A percentile compares a stretch with the other conserved stretches of the same genome.
These are phyloP conservation scores for Penicillium canescens DNA, from an alignment of 495 filamentous ascomycete species.

Conservation along the genomic window DNA sequence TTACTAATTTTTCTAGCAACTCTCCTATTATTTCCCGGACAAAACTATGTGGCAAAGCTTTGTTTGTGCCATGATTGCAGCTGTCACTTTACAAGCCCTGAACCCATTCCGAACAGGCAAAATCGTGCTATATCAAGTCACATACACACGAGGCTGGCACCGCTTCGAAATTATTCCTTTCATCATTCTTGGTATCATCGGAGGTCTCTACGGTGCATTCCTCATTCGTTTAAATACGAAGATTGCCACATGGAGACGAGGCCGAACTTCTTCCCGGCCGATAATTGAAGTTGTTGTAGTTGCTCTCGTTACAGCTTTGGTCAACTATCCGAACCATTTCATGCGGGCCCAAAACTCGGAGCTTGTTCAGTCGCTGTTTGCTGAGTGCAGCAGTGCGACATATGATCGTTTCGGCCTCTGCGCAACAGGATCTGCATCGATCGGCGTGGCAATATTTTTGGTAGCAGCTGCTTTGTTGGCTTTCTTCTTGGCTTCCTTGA, in stretches of 20 bases:
- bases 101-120: constrained; percentile 97
- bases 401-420: constrained; percentile 90
- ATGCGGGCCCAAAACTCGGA: constrained; percentile 92
- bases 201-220: constrained; percentile 88
- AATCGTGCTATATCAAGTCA: constrained; percentile 95
- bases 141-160: constrained; percentile 90
- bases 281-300: constrained; percentile 74
- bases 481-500: constrained; percentile 82
- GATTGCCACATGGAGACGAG: constrained; percentile 78
- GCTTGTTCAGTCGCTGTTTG: constrained; percentile 88
- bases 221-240: constrained; percentile 95
- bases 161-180: constrained; percentile 93
- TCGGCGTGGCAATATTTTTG: constrained; percentile 75
- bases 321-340: constrained; percentile 94
- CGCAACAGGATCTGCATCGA: constrained; percentile 68
- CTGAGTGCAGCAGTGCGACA: constrained; percentile 75
- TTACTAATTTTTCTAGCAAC: constrained; percentile 53
- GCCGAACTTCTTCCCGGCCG: constrained; percentile 56
- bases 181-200: constrained; percentile 80
- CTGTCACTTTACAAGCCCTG: constrained; percentile 86
- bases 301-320: constrained; percentile 75
- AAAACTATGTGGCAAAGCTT: constrained; percentile 99
- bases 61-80: constrained; percentile 97
- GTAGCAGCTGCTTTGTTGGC: constrained; percentile 77
- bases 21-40: constrained; percentile 98